Evolutionary conservation across 176 grass and related monocot species (phyloP).

Genomic region (Microstegium vimineum): DNA sequence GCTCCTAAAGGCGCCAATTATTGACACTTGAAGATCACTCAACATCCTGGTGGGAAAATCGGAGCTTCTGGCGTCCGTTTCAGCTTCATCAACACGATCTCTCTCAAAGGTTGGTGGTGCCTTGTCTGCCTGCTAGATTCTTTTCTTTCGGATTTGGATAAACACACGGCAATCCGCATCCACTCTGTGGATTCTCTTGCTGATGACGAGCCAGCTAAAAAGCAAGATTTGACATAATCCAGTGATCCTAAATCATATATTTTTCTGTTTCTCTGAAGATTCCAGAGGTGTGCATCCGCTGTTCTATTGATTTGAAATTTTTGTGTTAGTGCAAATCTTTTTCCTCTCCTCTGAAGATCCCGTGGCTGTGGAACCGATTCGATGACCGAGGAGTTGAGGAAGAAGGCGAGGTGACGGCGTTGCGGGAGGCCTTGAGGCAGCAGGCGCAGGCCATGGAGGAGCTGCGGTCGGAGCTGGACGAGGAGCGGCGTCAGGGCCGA

Average conservation of each 20-base stretch:
- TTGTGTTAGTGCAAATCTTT: background rate
- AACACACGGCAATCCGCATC: background rate
- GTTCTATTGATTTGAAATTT: background rate
- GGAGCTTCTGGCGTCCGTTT: background rate
- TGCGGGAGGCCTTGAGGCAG: constrained; percentile 55
- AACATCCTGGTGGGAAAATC: background rate
- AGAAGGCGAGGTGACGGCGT: constrained; percentile 50
- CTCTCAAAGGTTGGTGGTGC: constrained; percentile 26
- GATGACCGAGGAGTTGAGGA: constrained; percentile 28
- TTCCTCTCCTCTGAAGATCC: background rate
- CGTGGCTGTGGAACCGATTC: background rate
- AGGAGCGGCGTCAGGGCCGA: constrained; percentile 69
- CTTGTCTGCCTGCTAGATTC: background rate
- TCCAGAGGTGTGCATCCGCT: background rate
- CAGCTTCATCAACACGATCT: background rate
- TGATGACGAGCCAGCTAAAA: background rate
- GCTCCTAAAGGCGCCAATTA: constrained; percentile 12
- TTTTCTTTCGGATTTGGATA: constrained; percentile 12
- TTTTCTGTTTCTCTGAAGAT: background rate
- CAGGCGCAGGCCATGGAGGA: constrained; percentile 47
- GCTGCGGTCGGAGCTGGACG: constrained; percentile 67
- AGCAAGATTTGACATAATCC: background rate
- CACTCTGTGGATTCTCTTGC: background rate
- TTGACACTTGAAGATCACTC: background rate
- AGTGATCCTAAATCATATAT: background rate